phyloP scores from a whole-genome alignment of 202 grass and related monocot genomes.

The Setaria viridis region DNA sequence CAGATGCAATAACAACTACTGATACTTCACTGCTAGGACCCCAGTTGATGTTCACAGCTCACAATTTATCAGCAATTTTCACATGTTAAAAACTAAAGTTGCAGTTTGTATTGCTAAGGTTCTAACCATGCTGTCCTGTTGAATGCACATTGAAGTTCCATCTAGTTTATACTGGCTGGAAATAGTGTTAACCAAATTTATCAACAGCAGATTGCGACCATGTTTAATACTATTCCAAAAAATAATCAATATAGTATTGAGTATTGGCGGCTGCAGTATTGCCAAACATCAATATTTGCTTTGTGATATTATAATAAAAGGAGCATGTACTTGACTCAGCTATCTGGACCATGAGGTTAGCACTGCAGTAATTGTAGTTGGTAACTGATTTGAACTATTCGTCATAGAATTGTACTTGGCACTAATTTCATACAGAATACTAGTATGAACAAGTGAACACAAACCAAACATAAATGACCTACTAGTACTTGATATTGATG shows the following conservation, averaged over 20 bases:
- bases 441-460: not conserved
- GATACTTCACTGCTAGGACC: not conserved
- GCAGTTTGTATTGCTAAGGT: not conserved
- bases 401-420: not conserved
- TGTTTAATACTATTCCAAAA: not conserved
- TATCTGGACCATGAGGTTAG: not conserved
- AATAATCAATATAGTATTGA: not conserved
- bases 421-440: slow-evolving; percentile 11
- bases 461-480: not conserved
- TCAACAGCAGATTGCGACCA: not conserved
- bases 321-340: not conserved
- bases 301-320: not conserved
- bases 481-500: not conserved
- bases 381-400: not conserved
- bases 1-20: not conserved
- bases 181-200: not conserved
- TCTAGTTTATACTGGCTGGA: not conserved
- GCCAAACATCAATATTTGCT: not conserved
- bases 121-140: not conserved
- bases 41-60: slow-evolving; percentile 3
- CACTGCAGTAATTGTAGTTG: not conserved
- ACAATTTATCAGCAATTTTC: not conserved
- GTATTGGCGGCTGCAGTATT: not conserved
- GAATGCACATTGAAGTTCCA: not conserved
- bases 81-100: not conserved